Evolutionary conservation across 2,329 filamentous ascomycete species (phyloP).

Genomic region (Magnaporthiopsis rhizophila): DNA sequence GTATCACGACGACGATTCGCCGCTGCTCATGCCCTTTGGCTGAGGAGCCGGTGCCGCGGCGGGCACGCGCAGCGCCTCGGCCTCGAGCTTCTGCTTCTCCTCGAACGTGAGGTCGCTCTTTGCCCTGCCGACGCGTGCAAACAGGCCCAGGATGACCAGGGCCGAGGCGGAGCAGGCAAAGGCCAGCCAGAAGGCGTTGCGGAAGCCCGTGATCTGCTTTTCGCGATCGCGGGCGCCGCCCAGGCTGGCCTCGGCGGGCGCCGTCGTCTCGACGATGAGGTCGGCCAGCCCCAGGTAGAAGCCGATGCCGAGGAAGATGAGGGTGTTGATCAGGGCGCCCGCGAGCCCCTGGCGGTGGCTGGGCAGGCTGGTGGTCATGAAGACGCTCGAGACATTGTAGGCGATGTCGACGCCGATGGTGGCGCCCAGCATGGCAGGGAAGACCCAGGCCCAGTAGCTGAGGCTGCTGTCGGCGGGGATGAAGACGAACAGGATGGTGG

Average conservation of each 20-base stretch:
- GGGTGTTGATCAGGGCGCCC: slow-evolving; percentile 61
- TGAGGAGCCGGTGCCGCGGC: not conserved
- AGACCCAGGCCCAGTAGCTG: slow-evolving; percentile 64
- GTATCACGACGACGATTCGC: no score
- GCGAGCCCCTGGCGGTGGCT: slow-evolving; percentile 61
- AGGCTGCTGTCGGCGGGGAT: slow-evolving; percentile 44
- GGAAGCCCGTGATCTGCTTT: slow-evolving; percentile 44
- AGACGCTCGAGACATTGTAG: slow-evolving; percentile 69
- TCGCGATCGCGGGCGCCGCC: slow-evolving; percentile 14
- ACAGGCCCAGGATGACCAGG: slow-evolving; percentile 42
- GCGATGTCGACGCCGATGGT: slow-evolving; percentile 70
- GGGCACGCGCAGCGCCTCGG: slow-evolving; percentile 2
- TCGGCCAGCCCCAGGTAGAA: slow-evolving; percentile 65
- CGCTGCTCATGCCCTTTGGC: not conserved
- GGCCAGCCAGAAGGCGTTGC: slow-evolving; percentile 60
- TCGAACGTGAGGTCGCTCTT: slow-evolving; percentile 18
- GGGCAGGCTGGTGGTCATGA: slow-evolving; percentile 66
- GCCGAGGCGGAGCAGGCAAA: slow-evolving; percentile 45
- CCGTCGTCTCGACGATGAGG: slow-evolving; percentile 37
- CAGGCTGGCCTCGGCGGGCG: slow-evolving; percentile 27
- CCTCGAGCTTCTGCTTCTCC: slow-evolving; percentile 13
- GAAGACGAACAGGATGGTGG: slow-evolving; percentile 55
- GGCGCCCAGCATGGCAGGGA: slow-evolving; percentile 59
- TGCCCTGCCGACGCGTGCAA: slow-evolving; percentile 47
- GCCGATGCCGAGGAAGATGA: slow-evolving; percentile 65